A percentile compares a stretch with the other conserved stretches of the same genome.
Conservation (phyloP, 2,329 filamentous ascomycete species). For the Lachnellula occidentalis region DNA sequence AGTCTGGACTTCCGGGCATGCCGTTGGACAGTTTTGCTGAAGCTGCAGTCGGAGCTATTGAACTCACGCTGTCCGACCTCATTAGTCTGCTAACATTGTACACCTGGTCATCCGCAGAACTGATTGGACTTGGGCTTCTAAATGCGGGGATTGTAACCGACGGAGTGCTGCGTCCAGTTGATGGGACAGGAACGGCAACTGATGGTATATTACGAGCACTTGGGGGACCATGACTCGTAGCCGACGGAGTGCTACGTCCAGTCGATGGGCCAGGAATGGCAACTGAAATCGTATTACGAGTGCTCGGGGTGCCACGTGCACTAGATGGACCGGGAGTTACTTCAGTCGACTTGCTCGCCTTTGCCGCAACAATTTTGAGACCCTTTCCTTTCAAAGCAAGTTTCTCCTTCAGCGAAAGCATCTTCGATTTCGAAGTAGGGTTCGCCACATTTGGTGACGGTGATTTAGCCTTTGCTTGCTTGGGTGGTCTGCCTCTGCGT, state of each 20-base stretch:
- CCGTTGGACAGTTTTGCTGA: not conserved
- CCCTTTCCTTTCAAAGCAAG: slow-evolving; percentile 27
- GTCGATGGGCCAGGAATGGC: slow-evolving; percentile 3
- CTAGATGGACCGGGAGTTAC: not conserved
- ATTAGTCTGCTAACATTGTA: not conserved
- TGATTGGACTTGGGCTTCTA: not conserved
- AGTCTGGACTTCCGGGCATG: not conserved
- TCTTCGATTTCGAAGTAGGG: slow-evolving; percentile 4
- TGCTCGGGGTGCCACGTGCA: slow-evolving; percentile 4
- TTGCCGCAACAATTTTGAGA: slow-evolving; percentile 24
- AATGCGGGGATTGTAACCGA: not conserved
- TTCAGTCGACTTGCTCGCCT: slow-evolving; percentile 4
- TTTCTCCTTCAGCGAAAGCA: slow-evolving; percentile 27
- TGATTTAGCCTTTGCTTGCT: slow-evolving; percentile 8
- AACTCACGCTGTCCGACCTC: not conserved
- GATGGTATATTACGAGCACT: not conserved
- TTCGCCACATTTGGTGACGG: not conserved
- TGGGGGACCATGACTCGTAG: slow-evolving; percentile 1
- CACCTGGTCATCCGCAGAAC: not conserved
- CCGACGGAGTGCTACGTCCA: slow-evolving; percentile 7
- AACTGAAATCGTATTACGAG: not conserved
- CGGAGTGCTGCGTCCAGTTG: not conserved
- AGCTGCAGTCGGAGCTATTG: not conserved
- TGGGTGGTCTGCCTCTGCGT: slow-evolving; percentile 23
- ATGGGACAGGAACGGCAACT: too few species aligned